Conservation (phyloP, 2,329 filamentous ascomycete species). For the Fusarium hainanense region DNA sequence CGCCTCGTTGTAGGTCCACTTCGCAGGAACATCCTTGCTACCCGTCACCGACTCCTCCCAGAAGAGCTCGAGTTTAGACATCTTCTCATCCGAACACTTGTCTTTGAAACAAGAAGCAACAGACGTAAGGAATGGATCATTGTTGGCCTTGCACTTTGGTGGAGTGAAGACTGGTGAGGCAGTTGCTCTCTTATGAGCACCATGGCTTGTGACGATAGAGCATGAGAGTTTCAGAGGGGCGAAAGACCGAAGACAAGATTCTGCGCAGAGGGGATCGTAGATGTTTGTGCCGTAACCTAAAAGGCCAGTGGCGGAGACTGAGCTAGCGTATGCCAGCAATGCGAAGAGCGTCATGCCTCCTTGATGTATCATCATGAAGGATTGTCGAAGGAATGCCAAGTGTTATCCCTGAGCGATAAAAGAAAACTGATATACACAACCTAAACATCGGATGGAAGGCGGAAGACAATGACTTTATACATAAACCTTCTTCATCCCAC, state of each 20-base stretch:
- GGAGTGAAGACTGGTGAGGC: neutral
- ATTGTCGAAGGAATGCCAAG: neutral
- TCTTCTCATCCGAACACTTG: neutral
- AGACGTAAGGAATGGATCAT: slow-evolving; percentile 1
- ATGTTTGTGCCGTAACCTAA: neutral
- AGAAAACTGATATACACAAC: neutral
- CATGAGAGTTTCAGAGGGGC: neutral
- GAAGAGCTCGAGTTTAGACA: slow-evolving; percentile 6
- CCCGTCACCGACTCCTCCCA: slow-evolving; percentile 16
- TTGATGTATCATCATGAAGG: neutral
- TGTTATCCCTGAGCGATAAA: neutral
- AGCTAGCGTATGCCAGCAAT: neutral
- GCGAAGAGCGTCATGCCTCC: neutral
- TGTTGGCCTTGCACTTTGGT: slow-evolving; percentile 7
- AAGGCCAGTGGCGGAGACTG: neutral
- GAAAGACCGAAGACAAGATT: slow-evolving; percentile 17
- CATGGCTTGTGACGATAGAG: neutral
- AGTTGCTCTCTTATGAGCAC: neutral
- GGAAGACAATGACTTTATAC: slow-evolving; percentile 11
- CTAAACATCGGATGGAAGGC: neutral
- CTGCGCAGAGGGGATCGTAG: slow-evolving; percentile 11
- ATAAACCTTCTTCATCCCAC: neutral
- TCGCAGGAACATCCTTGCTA: neutral
- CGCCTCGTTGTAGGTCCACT: slow-evolving; percentile 11
- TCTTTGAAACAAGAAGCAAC: slow-evolving; percentile 8